A percentile compares a stretch with the other conserved stretches of the same genome.
These are phyloP conservation scores for Pichia scutulata DNA, from an alignment of 805 yeast species.

Conservation along the genomic window DNA sequence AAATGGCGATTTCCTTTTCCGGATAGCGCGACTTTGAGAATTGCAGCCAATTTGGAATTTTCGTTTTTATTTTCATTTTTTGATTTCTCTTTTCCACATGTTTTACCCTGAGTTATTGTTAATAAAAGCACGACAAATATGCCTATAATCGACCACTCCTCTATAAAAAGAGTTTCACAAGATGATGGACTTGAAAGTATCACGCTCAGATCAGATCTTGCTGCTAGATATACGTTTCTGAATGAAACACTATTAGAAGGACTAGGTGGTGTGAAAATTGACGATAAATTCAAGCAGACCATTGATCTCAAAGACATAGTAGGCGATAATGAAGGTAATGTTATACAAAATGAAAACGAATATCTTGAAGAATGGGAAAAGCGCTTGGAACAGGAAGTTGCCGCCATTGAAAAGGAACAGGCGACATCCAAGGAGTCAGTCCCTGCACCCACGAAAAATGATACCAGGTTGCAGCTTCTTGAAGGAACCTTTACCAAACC, in stretches of 20 bases:
- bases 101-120: too few species aligned
- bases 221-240: slow-evolving; percentile 27
- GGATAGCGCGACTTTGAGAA: not conserved
- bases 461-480: not conserved
- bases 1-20: not conserved
- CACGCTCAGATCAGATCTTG: slow-evolving; percentile 28
- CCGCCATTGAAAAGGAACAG: not conserved
- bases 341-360: slow-evolving; percentile 11
- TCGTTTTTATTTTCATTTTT: not conserved
- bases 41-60: too few species aligned
- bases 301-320: slow-evolving; percentile 17
- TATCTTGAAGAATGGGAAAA: slow-evolving; percentile 5
- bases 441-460: not conserved
- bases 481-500: not conserved
- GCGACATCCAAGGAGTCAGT: not conserved
- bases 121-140: slow-evolving; percentile 2
- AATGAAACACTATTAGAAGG: slow-evolving; percentile 25
- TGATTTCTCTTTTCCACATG: not conserved
- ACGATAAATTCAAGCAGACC: slow-evolving; percentile 11
- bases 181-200: slow-evolving; percentile 21
- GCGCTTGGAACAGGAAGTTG: not conserved
- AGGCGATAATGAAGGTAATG: slow-evolving; percentile 7
- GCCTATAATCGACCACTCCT: slow-evolving; percentile 18
- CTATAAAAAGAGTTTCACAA: slow-evolving; percentile 20
- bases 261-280: slow-evolving; percentile 11